Base-by-base conservation (phyloP, 1,284 basidiomycete species). In the Nidula niveotomentosa region DNA sequence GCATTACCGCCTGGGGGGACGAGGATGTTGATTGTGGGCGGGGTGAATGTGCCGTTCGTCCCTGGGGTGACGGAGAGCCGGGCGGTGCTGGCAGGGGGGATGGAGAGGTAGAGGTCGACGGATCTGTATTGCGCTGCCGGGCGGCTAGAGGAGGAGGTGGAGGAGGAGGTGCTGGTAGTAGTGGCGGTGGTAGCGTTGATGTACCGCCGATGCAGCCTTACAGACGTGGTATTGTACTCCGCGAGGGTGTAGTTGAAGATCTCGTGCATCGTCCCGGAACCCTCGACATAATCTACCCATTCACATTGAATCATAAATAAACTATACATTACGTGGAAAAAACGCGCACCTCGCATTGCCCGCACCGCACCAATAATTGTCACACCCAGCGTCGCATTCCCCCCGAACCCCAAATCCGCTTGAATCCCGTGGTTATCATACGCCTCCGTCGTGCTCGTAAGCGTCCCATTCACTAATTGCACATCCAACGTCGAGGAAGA, bases 221-320 rank as follows among this genome's bases (percentile, higher is more conserved):
- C 61, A 43, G 62, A 60, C 8, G 60, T 65, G 6, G 55, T 33
- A 35, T 57, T 62, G 51, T 57, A 60, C 12, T 56, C 56, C 1
- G 51, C 30, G 2, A 65, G 53, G 2, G 64, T 67, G 49, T 67
- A 67, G 45, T 66, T 66, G 57, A 67, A 67, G 18, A 65, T 65
- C 44, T 63, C 59, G 43, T 67, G 64, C 65, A 67, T 67, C 4
- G 64, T 65, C 10, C 64, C 64, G n/a, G 62, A 58, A 23, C 64
- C 65, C 54, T 67, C 65, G 23, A 66, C 64, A 44, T 65, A 67
- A 59, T 67, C 65, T 67, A 49, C 43, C 48, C 23, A 49, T 45
- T 15, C 39, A 5, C 10, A 23, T 52, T 49, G 3, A 52, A 10
- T 9, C 33, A 46, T 49, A 12, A 33, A n/a, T 48, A 9, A 33